Evolutionary conservation across 106 monocot genomes (phyloP).

Genomic region (Agapanthus africanus): DNA sequence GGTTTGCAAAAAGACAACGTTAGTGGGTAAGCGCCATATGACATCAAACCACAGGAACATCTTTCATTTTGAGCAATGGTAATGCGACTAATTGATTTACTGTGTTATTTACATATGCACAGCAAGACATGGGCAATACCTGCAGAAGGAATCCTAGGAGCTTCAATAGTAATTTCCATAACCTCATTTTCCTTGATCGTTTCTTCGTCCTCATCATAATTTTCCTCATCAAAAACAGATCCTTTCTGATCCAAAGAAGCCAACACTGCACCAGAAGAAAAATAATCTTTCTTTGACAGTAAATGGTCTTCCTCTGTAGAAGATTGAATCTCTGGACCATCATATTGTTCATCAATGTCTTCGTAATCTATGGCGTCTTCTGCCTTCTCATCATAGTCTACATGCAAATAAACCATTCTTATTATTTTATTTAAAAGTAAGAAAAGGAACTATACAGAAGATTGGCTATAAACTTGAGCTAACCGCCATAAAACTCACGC

Average conservation of each 20-base stretch:
- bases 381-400: constrained; percentile 96
- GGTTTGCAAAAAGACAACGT: not conserved
- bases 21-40: not conserved
- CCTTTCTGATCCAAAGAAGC: constrained; percentile 44
- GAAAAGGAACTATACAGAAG: not conserved
- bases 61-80: not conserved
- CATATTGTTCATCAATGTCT: constrained; percentile 97
- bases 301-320: constrained; percentile 62
- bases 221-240: constrained; percentile 87
- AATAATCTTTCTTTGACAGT: constrained; percentile 60
- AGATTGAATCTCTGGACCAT: constrained; percentile 83
- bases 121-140: constrained; percentile 16
- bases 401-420: not conserved
- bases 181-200: constrained; percentile 23
- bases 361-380: constrained; percentile 98
- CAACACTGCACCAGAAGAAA: constrained; percentile 43
- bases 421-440: not conserved
- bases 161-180: constrained; percentile 24
- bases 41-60: not conserved
- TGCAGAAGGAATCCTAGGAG: constrained; percentile 8
- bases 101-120: not conserved
- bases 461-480: not conserved
- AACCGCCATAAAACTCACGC: not conserved
- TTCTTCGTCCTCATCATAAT: constrained; percentile 97
- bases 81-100: not conserved